Evolutionary conservation across 306 rosid genomes (phyloP).

Genomic region (Rosa multiflora): DNA sequence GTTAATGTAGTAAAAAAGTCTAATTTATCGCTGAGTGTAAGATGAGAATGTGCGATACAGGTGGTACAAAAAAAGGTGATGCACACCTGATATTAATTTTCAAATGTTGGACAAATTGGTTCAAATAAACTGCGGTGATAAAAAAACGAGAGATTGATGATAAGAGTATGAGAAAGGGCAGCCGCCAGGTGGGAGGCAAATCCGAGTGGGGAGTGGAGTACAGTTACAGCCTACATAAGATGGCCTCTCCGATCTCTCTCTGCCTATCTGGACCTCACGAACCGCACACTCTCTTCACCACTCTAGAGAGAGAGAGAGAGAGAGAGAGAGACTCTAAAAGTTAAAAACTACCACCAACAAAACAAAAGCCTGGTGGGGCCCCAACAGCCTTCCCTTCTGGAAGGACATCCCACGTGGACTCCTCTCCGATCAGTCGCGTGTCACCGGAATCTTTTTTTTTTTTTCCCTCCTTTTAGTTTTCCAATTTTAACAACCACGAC

Average conservation of each 20-base stretch:
- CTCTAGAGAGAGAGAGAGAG: not conserved
- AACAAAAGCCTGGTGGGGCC: conserved; percentile 19
- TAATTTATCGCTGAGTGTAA: too few relatives aligned
- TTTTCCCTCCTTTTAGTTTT: not conserved
- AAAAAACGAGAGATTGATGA: too few relatives aligned
- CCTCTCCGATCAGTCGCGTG: conserved; percentile 20
- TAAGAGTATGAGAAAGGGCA: too few relatives aligned
- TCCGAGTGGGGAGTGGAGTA: not conserved
- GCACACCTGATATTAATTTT: too few relatives aligned
- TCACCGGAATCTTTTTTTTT: conserved; percentile 28
- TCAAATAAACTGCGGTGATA: too few relatives aligned
- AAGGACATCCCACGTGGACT: conserved; percentile 40
- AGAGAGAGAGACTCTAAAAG: not conserved
- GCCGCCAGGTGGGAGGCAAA: not conserved
- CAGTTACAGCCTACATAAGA: not conserved
- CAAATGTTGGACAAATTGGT: too few relatives aligned
- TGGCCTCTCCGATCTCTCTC: not conserved
- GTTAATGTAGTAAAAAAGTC: too few relatives aligned
- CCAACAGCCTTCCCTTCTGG: conserved; percentile 10
- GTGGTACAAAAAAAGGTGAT: too few relatives aligned
- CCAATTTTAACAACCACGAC: not conserved
- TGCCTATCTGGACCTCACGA: conserved; percentile 38
- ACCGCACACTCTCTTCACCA: not conserved
- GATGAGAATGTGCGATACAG: too few relatives aligned
- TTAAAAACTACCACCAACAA: not conserved